phyloP scores from a whole-genome alignment of 2,329 filamentous ascomycete genomes.

The Aspergillus eucalypticola region DNA sequence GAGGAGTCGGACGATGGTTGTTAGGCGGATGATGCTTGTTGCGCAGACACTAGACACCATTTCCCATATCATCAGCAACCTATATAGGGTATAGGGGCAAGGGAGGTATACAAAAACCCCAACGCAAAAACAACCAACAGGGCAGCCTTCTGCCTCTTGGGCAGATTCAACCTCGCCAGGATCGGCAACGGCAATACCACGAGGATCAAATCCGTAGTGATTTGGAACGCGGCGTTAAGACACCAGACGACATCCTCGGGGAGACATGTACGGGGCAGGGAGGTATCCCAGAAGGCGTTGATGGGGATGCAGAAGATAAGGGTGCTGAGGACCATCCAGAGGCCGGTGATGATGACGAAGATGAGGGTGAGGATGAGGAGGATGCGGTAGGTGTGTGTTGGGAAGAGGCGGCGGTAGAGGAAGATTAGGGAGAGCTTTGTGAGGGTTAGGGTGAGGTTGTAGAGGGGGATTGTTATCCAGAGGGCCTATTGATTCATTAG shows the following conservation, averaged over 20 bases:
- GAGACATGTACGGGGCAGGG: constrained; percentile 20
- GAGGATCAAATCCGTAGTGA: constrained; percentile 27
- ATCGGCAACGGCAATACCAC: constrained; percentile 30
- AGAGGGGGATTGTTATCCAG: constrained; percentile 37
- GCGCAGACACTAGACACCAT: too few species aligned
- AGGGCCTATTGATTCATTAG: too few species aligned
- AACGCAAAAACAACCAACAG: constrained; percentile 31
- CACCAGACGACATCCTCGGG: constrained; percentile 26
- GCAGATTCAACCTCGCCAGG: constrained; percentile 25
- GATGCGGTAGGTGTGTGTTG: constrained; percentile 20
- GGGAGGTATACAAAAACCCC: constrained; percentile 26
- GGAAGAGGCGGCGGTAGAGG: constrained; percentile 37
- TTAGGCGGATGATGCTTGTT: constrained; percentile 21
- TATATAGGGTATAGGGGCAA: background rate
- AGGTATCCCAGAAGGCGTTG: constrained; percentile 25
- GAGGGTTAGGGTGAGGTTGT: constrained; percentile 35
- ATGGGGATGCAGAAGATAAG: constrained; percentile 32
- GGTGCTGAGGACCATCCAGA: constrained; percentile 32
- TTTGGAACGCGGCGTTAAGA: constrained; percentile 33
- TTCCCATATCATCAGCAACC: background rate
- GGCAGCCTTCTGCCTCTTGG: constrained; percentile 24
- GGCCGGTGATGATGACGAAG: constrained; percentile 23
- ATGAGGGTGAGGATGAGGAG: constrained; percentile 20
- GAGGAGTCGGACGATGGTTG: constrained; percentile 29
- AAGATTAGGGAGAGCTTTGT: constrained; percentile 35